Conservation (phyloP, 2,329 filamentous ascomycete genomes). For the Ceratocystis papillata region DNA sequence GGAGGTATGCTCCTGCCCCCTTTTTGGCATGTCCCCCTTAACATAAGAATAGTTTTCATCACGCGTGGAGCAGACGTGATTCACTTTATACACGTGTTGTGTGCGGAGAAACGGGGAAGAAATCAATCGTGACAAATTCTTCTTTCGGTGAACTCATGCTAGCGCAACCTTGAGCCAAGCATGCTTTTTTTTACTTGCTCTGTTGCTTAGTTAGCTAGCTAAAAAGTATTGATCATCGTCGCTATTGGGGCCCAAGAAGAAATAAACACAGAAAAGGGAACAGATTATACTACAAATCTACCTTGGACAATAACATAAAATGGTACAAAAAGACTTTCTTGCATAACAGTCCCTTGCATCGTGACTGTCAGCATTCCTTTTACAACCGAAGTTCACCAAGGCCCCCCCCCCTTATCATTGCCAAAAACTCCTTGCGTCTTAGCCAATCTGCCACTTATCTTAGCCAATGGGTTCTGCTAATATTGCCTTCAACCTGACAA, state of each 20-base stretch:
- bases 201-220: no score
- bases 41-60: neutral
- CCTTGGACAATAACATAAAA: neutral
- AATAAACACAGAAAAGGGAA: no score
- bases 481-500: neutral
- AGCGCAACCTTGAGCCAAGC: no score
- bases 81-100: neutral
- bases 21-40: neutral
- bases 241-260: no score
- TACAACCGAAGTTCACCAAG: neutral
- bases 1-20: neutral
- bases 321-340: conserved; percentile 5
- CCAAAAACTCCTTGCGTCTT: conserved; percentile 10
- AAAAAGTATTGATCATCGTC: no score
- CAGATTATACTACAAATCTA: no score
- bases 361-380: neutral
- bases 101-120: neutral
- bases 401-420: neutral
- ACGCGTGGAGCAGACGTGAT: neutral
- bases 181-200: no score
- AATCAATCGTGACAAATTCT: neutral
- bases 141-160: no score
- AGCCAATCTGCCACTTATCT: neutral
- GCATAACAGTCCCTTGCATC: conserved; percentile 4
- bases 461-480: neutral